Evolutionary conservation across 2,329 filamentous ascomycete genomes (phyloP), one percentile per base, ranked within the genome.

Genomic region (Sarocladium strictum): DNA sequence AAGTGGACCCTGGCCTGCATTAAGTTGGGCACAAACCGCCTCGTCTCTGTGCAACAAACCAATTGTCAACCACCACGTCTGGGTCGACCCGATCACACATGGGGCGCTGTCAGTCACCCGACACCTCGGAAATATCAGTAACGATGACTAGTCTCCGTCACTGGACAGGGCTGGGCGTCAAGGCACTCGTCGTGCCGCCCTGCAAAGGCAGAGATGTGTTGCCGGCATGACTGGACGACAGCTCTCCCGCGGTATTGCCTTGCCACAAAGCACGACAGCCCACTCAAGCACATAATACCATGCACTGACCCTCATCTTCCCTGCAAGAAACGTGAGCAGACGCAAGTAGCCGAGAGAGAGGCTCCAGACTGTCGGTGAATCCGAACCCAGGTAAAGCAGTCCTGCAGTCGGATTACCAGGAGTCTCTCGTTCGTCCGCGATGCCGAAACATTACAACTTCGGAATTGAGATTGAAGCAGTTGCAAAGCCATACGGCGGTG

Each of bases 401-500:
- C 43, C 43, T 47, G 43, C 7, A 24, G 6, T 7, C 21, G 43
- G 43, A 15, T 9, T 24, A 23, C 43, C 43, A 5, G 23, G 9
- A 29, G 23, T 17, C 43, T 47, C 43, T 3, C 24, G 7, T 14
- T 7, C 23, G 5, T 47, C 43, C 4, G 24, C 21, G 43, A 47
- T 51, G 47, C 3, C 47, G 14, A 51, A 51, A n/a, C 65, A 72
- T 56, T 71, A 71, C 67, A 71, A 70, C 57, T 72, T 72, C 53
- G 70, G 70, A 53, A 62, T 72, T 54, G 70, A 72, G 59, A 71
- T 72, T 43, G 70, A 72, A 55, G 62, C 67, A 47, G 63, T 72
- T 23, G 69, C 63, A 14, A 68, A 65, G 54, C 69, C 70, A 9
- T 71, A 72, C 54, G 68, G 68, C 40, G 64, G 65, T 52, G 64